phyloP scores from a whole-genome alignment of 1,139 yeast genomes.

The Eremothecium coryli region DNA sequence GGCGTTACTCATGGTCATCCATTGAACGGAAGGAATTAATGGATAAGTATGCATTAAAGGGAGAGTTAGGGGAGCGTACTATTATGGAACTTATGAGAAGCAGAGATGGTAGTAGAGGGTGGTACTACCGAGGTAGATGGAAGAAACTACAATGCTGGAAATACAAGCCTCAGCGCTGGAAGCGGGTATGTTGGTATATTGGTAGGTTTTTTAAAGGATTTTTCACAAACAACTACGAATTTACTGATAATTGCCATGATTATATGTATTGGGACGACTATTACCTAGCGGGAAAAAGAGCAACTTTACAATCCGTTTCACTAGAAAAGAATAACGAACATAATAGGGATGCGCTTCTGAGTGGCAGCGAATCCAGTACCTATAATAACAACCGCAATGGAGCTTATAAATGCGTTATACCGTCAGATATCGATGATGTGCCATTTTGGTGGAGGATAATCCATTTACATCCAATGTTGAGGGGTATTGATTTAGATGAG shows the following conservation, averaged over 20 bases:
- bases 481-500: slow-evolving; percentile 29
- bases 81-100: slow-evolving; percentile 21
- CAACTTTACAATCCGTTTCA: neutral
- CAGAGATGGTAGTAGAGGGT: slow-evolving; percentile 24
- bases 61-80: slow-evolving; percentile 23
- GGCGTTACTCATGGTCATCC: slow-evolving; percentile 37
- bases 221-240: slow-evolving; percentile 13
- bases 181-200: slow-evolving; percentile 22
- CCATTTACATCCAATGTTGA: slow-evolving; percentile 26
- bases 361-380: slow-evolving; percentile 1
- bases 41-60: slow-evolving; percentile 20
- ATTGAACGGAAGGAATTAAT: slow-evolving; percentile 20
- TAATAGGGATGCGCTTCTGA: slow-evolving; percentile 5
- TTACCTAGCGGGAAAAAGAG: slow-evolving; percentile 10
- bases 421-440: slow-evolving; percentile 11
- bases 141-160: slow-evolving; percentile 23
- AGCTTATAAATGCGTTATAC: no score
- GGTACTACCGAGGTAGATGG: slow-evolving; percentile 28
- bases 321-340: slow-evolving; percentile 6
- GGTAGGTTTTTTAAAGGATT: slow-evolving; percentile 18
- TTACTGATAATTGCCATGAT: slow-evolving; percentile 24
- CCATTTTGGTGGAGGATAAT: slow-evolving; percentile 24
- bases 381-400: slow-evolving; percentile 1
- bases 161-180: slow-evolving; percentile 22
- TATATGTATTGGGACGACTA: slow-evolving; percentile 20